These are phyloP conservation scores for Globisporangium recalcitrans DNA, from an alignment of 352 stramenopile species.

Conservation along the genomic window DNA sequence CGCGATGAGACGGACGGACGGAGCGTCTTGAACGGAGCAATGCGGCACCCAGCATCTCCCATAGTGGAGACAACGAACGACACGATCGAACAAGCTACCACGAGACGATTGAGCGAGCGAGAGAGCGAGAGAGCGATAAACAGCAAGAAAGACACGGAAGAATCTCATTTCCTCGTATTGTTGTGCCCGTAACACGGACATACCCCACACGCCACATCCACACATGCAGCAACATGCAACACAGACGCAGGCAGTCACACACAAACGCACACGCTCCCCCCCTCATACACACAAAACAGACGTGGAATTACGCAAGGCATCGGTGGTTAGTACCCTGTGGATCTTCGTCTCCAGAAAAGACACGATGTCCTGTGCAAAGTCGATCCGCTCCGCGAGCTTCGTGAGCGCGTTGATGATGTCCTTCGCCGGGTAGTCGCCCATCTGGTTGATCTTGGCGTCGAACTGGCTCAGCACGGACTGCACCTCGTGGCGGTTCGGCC, in stretches of 20 bases:
- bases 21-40: not conserved
- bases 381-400: constrained; percentile 70
- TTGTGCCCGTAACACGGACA: not conserved
- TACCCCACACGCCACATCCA: not conserved
- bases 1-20: not conserved
- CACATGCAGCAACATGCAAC: not conserved
- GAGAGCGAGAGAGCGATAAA: constrained; percentile 9
- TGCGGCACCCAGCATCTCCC: not conserved
- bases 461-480: constrained; percentile 68
- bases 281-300: constrained; percentile 4
- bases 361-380: constrained; percentile 80
- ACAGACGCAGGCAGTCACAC: not conserved
- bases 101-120: constrained; percentile 11
- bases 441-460: constrained; percentile 79
- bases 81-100: not conserved
- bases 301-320: constrained; percentile 8
- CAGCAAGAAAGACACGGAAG: constrained; percentile 6
- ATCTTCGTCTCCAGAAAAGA: constrained; percentile 89
- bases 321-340: constrained; percentile 52
- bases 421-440: constrained; percentile 85
- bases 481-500: constrained; percentile 29
- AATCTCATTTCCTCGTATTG: constrained; percentile 10
- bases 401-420: constrained; percentile 88
- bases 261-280: not conserved
- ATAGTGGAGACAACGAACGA: not conserved